phyloP scores from a whole-genome alignment of 2,329 filamentous ascomycete genomes.

The Madurella mycetomatis region DNA sequence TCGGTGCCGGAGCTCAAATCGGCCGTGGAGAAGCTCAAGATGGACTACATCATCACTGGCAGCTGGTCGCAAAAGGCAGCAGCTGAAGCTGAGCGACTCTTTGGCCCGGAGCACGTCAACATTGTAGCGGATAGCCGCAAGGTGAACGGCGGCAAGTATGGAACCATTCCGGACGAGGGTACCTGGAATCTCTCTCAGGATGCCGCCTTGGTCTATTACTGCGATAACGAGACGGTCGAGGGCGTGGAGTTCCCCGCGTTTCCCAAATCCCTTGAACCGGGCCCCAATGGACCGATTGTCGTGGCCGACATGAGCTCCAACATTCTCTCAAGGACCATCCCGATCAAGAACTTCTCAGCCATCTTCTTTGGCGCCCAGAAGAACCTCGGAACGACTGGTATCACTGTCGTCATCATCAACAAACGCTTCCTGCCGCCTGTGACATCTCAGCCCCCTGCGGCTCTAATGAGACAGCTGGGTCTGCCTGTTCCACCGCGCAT shows the following conservation, averaged over 20 bases:
- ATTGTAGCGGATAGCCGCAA: conserved; percentile 65
- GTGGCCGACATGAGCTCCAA: conserved; percentile 94
- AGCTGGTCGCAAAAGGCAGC: conserved; percentile 87
- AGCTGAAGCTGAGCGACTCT: conserved; percentile 69
- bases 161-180: conserved; percentile 71
- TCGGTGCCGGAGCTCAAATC: too few species aligned
- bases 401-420: conserved; percentile 81
- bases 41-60: conserved; percentile 89
- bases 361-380: conserved; percentile 96
- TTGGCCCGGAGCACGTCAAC: conserved; percentile 78
- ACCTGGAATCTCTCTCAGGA: conserved; percentile 69
- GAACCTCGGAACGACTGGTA: conserved; percentile 81
- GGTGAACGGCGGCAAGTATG: conserved; percentile 74
- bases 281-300: conserved; percentile 63
- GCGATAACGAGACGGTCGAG: conserved; percentile 91
- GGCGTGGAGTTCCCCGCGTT: conserved; percentile 83
- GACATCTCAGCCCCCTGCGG: conserved; percentile 51
- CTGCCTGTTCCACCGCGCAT: conserved; percentile 76
- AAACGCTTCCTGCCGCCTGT: conserved; percentile 72
- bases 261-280: conserved; percentile 59
- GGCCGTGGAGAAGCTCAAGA: conserved; percentile 51
- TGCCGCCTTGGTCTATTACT: conserved; percentile 77
- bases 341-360: conserved; percentile 71
- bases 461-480: conserved; percentile 66
- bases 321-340: conserved; percentile 76